Evolutionary conservation across 805 yeast species (phyloP), one percentile per base, ranked within the genome.

Genomic region (Nakazawaea peltata): DNA sequence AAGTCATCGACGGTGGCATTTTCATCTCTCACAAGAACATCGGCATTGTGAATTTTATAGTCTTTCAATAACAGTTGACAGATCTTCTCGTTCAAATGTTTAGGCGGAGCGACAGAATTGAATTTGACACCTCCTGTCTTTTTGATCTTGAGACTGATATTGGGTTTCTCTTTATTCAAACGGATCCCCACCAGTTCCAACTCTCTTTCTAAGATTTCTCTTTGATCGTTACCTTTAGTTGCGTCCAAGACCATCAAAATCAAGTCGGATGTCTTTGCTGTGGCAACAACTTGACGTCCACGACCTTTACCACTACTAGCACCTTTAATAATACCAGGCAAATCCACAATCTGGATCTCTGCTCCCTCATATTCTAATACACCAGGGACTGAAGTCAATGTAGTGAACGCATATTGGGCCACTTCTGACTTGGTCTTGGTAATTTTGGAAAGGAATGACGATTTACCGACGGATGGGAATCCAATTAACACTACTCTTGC

Each of bases 231-330:
- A 19, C 94, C 84, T 55, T 92, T 92, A 2, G 98, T 90, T 2
- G 97, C 96, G 60, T 90, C 98, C 44, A 90, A 61, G 37, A 90
- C 87, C 95, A 90, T 92, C 51, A 90, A 62, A 42, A 90, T 80
- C 51, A 90, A 63, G 53, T 92, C 97, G 0, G 96, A 87, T 0
- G 97, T 90, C 56, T 92, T 81, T 0, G 97, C 95, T 0, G 96
- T 92, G 2, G 97, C 82, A 44, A 90, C 88, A 28, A 92, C 97
- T 57, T 92, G 97, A 49, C 95, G 72, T 39, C 97, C 97, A 57
- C 98, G 76, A 48, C 98, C 98, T 58, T 88, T 88, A 50, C 97
- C 97, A 53, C 85, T 95, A 24, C 94, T 71, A 4, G 97, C 97
- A 29, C 97, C 97, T 54, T 84, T 85, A 39, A 90, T 90, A 47